A percentile compares a stretch with the other conserved stretches of the same genome.
These are phyloP conservation scores for Cinnamomum chago DNA, from an alignment of 164 flowering plant genomes.

Conservation along the genomic window DNA sequence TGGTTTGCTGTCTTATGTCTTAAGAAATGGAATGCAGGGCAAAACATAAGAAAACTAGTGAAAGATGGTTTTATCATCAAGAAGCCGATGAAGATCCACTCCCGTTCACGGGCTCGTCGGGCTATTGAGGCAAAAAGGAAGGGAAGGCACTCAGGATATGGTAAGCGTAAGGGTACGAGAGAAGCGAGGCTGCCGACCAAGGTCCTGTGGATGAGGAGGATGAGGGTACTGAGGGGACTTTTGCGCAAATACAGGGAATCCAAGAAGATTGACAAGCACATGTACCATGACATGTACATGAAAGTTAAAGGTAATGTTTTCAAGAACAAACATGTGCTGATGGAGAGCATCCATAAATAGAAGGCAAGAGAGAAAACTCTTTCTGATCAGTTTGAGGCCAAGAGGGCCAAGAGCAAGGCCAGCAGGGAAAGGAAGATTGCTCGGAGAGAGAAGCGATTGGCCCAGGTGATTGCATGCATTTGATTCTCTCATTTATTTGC, in stretches of 20 bases:
- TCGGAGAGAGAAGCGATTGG: constrained; percentile 49
- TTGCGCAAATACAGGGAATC: constrained; percentile 27
- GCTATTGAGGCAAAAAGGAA: constrained; percentile 27
- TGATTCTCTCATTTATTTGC: background rate
- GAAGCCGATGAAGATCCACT: constrained; percentile 33
- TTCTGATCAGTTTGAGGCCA: constrained; percentile 25
- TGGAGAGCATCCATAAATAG: constrained; percentile 37
- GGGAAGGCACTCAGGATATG: constrained; percentile 33
- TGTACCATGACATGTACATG: constrained; percentile 35
- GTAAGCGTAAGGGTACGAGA: constrained; percentile 34
- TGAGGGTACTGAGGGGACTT: constrained; percentile 30
- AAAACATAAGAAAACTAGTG: constrained; percentile 31
- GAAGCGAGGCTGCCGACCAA: constrained; percentile 35
- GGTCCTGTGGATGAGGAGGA: constrained; percentile 33
- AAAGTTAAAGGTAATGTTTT: constrained; percentile 36
- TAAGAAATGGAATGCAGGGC: constrained; percentile 13
- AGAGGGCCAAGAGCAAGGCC: constrained; percentile 20
- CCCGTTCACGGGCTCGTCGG: constrained; percentile 26
- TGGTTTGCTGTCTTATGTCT: constrained; percentile 1
- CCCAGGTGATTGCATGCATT: constrained; percentile 20
- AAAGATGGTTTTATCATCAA: constrained; percentile 32
- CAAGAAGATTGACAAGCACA: constrained; percentile 28
- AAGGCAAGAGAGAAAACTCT: constrained; percentile 24
- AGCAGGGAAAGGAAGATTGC: constrained; percentile 26
- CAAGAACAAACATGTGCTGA: constrained; percentile 31